Percentiles rank a stretch among this genome's conserved stretches.
These are phyloP conservation scores for Populus euphratica DNA, from an alignment of 345 rosid genomes.

Conservation along the genomic window DNA sequence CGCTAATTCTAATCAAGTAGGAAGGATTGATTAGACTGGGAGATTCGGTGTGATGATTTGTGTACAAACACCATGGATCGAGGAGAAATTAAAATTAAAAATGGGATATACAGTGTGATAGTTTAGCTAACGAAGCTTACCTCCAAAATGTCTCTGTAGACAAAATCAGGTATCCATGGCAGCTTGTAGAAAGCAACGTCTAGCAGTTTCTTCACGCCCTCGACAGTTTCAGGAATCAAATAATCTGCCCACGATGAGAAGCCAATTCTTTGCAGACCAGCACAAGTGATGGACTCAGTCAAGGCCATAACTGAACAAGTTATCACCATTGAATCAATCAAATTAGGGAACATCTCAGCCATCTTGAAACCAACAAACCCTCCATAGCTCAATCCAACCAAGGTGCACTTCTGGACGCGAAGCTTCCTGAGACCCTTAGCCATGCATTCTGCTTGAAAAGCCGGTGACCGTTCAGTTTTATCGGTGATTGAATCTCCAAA, in stretches of 20 bases:
- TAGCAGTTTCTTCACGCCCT: conserved; percentile 13
- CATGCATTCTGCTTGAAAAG: conserved; percentile 44
- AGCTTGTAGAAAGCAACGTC: conserved; percentile 11
- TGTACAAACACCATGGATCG: no score
- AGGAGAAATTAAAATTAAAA: no score
- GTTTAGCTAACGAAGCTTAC: conserved; percentile 9
- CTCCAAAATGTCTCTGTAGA: conserved; percentile 27
- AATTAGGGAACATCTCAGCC: conserved; percentile 36
- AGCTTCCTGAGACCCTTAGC: conserved; percentile 33
- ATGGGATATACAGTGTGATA: no score
- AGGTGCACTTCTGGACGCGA: conserved; percentile 37
- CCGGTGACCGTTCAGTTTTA: conserved; percentile 21
- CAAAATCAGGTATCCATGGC: conserved; percentile 23
- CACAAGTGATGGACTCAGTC: conserved; percentile 33
- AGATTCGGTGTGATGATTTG: no score
- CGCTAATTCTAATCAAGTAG: no score
- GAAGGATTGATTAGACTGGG: no score
- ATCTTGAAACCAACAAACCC: conserved; percentile 46
- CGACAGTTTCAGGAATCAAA: conserved; percentile 32
- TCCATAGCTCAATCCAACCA: conserved; percentile 46
- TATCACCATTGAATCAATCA: conserved; percentile 42
- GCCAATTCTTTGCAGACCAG: conserved; percentile 19
- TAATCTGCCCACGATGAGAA: conserved; percentile 26
- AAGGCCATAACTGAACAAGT: conserved; percentile 26
- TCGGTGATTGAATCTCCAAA: conserved; percentile 44